Evolutionary conservation across 208 protist species (phyloP).

Genomic region (Trichomonas gallinae): DNA sequence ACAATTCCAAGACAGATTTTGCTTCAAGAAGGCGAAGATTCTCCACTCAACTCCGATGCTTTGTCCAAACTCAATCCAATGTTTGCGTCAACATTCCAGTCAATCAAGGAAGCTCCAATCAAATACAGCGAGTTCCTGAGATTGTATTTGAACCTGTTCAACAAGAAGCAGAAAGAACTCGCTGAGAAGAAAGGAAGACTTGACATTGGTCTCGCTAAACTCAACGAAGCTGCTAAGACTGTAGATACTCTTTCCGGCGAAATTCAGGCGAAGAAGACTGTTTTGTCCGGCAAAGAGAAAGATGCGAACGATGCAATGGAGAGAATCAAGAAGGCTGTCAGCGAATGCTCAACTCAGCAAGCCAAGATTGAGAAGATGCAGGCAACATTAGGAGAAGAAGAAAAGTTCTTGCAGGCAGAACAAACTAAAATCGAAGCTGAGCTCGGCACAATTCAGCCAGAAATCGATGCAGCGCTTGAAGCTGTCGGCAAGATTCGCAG

Average conservation of each 20-base stretch:
- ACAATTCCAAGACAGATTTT: background rate
- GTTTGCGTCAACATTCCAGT: background rate
- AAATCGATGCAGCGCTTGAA: slow-evolving; percentile 69
- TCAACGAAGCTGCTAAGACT: slow-evolving; percentile 72
- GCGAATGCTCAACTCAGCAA: slow-evolving; percentile 68
- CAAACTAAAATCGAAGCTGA: slow-evolving; percentile 73
- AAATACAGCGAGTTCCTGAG: slow-evolving; percentile 69
- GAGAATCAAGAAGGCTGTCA: slow-evolving; percentile 81
- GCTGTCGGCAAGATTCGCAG: slow-evolving; percentile 73
- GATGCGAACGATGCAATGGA: slow-evolving; percentile 77
- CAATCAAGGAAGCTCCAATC: background rate
- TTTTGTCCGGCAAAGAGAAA: slow-evolving; percentile 70
- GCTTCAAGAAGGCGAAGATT: background rate
- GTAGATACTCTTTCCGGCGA: slow-evolving; percentile 26
- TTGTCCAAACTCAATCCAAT: slow-evolving; percentile 1
- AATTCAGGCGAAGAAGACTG: slow-evolving; percentile 8
- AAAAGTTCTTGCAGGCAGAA: slow-evolving; percentile 57
- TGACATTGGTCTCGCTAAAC: slow-evolving; percentile 69
- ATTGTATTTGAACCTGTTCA: slow-evolving; percentile 64
- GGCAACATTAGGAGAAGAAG: slow-evolving; percentile 68
- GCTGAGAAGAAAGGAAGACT: slow-evolving; percentile 58
- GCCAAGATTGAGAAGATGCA: slow-evolving; percentile 73
- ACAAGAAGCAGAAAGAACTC: slow-evolving; percentile 56
- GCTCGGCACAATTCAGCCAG: slow-evolving; percentile 71
- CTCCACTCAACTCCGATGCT: background rate